These are phyloP conservation scores for Bombardia bombarda DNA, from an alignment of 495 filamentous ascomycete species.

Conservation along the genomic window DNA sequence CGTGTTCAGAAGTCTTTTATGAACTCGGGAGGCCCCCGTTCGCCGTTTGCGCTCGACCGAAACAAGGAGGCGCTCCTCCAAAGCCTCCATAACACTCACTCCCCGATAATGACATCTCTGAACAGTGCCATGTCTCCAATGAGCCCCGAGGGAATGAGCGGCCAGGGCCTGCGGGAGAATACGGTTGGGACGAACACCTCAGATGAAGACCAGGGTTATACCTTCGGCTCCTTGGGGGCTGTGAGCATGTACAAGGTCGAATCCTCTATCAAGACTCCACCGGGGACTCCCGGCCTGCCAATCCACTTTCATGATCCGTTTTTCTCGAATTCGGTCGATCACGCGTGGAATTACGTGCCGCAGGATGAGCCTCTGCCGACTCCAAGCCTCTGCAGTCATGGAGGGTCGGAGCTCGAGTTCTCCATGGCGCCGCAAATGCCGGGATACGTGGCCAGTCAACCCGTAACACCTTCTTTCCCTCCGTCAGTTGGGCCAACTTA, in stretches of 20 bases:
- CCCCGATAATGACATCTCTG: constrained; percentile 26
- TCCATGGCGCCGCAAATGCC: constrained; percentile 28
- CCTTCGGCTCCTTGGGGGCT: constrained; percentile 18
- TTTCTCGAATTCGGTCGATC: constrained; percentile 18
- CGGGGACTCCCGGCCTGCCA: constrained; percentile 34
- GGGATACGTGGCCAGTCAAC: constrained; percentile 34
- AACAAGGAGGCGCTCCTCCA: constrained; percentile 33
- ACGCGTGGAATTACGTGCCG: constrained; percentile 24
- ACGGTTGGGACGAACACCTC: constrained; percentile 24
- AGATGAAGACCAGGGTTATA: constrained; percentile 29
- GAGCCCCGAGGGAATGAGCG: constrained; percentile 14
- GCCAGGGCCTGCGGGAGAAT: constrained; percentile 23
- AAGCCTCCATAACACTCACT: constrained; percentile 26
- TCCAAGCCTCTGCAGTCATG: constrained; percentile 34
- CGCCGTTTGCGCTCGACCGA: constrained; percentile 35
- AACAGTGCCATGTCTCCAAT: constrained; percentile 28
- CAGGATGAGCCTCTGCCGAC: constrained; percentile 36
- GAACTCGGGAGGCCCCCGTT: constrained; percentile 28
- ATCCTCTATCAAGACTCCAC: constrained; percentile 35
- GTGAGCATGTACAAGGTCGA: constrained; percentile 23
- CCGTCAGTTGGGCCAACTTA: constrained; percentile 29
- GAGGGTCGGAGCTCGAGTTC: constrained; percentile 33
- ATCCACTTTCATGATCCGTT: constrained; percentile 25
- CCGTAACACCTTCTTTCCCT: constrained; percentile 35
- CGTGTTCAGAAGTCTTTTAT: constrained; percentile 34